phyloP scores from a whole-genome alignment of 192 early-diverging fungal genomes.

The Dissophora globulifera region DNA sequence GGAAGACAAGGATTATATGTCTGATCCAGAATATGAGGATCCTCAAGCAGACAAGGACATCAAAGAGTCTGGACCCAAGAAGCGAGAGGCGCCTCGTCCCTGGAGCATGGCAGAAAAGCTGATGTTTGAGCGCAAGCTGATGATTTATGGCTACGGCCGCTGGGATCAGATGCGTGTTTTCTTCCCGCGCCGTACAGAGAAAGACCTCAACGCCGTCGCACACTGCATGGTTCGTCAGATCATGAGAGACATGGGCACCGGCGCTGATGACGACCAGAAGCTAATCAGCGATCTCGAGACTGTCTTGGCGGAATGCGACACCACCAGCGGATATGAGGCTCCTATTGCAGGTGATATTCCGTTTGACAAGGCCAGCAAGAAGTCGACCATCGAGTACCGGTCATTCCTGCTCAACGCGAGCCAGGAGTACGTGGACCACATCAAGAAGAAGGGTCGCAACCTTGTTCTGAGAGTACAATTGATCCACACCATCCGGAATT shows the following conservation, averaged over 20 bases:
- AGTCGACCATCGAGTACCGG: constrained; percentile 72
- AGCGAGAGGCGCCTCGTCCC: constrained; percentile 54
- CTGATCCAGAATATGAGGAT: constrained; percentile 61
- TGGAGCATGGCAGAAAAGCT: constrained; percentile 69
- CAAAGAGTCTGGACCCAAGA: constrained; percentile 46
- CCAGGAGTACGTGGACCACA: constrained; percentile 78
- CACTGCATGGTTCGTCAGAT: constrained; percentile 63
- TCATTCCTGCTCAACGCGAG: constrained; percentile 79
- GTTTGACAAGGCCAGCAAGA: constrained; percentile 70
- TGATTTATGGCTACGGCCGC: constrained; percentile 71
- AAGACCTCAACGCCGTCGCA: constrained; percentile 68
- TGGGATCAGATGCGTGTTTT: constrained; percentile 73
- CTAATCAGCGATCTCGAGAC: constrained; percentile 70
- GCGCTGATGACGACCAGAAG: constrained; percentile 67
- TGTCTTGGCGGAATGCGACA: constrained; percentile 54
- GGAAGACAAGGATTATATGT: constrained; percentile 59
- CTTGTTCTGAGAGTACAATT: constrained; percentile 78
- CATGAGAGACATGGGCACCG: constrained; percentile 61
- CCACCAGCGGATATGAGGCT: constrained; percentile 56
- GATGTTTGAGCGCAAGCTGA: constrained; percentile 67
- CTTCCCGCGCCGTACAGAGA: constrained; percentile 65
- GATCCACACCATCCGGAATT: constrained; percentile 78
- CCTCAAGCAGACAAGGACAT: constrained; percentile 36
- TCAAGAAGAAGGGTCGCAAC: constrained; percentile 74
- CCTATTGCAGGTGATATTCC: constrained; percentile 60